A percentile compares a stretch with the other conserved stretches of the same genome.
These are phyloP conservation scores for Dendrobium chrysotoxum DNA, from an alignment of 106 monocot genomes.

Conservation along the genomic window DNA sequence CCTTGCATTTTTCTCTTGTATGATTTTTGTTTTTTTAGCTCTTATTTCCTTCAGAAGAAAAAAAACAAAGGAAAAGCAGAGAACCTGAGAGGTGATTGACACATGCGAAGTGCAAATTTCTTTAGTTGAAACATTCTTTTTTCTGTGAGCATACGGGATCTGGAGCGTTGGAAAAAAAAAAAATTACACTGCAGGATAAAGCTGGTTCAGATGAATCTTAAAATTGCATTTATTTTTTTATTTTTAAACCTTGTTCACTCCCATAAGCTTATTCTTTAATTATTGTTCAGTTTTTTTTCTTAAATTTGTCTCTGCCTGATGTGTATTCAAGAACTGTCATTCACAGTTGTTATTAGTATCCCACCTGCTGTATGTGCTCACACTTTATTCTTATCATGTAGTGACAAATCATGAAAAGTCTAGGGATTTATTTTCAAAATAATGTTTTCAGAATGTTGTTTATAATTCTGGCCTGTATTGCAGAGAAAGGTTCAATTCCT, in stretches of 20 bases:
- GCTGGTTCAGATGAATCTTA: not conserved
- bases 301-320: not conserved
- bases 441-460: too few species aligned
- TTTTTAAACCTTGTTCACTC: not conserved
- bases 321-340: not conserved
- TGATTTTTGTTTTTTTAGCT: not conserved
- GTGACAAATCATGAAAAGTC: too few species aligned
- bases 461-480: too few species aligned
- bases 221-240: not conserved
- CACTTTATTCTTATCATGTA: too few species aligned
- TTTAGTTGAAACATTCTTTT: not conserved
- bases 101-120: not conserved
- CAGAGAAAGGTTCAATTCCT: too few species aligned
- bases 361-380: too few species aligned
- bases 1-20: not conserved
- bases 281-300: not conserved
- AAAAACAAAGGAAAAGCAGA: not conserved
- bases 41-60: not conserved
- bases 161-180: not conserved
- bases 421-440: too few species aligned
- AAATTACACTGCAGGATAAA: not conserved
- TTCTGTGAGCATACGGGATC: not conserved
- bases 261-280: not conserved
- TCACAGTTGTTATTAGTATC: too few species aligned
- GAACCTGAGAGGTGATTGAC: not conserved